Base-by-base conservation (phyloP, 2,329 filamentous ascomycete species). In the Aspergillus unguis region DNA sequence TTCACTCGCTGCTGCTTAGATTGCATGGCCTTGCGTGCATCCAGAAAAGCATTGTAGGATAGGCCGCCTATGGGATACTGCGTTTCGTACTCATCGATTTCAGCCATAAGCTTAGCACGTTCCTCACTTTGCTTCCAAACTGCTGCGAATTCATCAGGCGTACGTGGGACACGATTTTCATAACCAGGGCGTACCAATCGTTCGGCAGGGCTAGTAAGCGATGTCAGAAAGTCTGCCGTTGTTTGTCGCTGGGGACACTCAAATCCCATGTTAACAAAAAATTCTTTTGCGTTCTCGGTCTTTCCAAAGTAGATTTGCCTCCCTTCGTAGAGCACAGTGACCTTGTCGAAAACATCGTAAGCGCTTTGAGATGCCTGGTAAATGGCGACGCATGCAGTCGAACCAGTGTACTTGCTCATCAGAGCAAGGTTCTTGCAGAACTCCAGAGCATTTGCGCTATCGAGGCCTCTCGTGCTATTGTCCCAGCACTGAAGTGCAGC, bases 331-430 rank as follows among this genome's bases (percentile, higher is more conserved):
- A 87, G 75, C 2, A 87, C 77, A 0, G 87, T 72, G 0, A 86
- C 83, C 58, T 87, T 86, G 64, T 87, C 84, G 63, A 87, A 87
- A 0, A 83, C 75, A 33, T 85, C 74, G 64, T 86, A 86, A 48
- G 87, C 85, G 25, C 79, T 48, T 27, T 57, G 50, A 7, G 52
- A 52, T 5, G 55, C 55, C 23, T 57, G 55, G n/a, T 57, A 57
- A 1, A 57, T 72, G 0, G 83, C 84, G 6, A 85, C 81, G 44
- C 85, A 80, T 3, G 80, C 78, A 0, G 81, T 71, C 3, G 23
- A 27, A 8, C 25, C 25, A 17, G 5, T 27, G 11, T 27, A 26
- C 23, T 41, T 41, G 23, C 5, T 41, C 37, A 41, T 26, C 6
- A 41, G 6, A 26, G 23, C 23, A 7, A 41, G 6, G 25, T 84